These are phyloP conservation scores for Rhododendron molle DNA, from an alignment of 148 eudicot species.

Conservation along the genomic window DNA sequence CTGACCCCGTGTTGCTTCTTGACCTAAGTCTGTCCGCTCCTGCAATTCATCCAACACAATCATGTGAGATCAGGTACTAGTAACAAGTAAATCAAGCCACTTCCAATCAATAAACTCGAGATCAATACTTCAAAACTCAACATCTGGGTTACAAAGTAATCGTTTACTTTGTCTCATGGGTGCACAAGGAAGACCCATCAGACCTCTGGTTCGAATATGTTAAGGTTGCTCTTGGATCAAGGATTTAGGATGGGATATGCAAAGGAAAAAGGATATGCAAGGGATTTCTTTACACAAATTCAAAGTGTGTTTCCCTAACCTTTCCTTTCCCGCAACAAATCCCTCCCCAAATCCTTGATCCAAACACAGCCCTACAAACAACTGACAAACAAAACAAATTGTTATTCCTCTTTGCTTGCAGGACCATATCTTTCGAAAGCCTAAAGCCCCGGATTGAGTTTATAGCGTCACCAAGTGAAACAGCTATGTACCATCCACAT, in stretches of 20 bases:
- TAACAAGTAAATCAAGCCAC: background rate
- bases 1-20: conserved; percentile 50
- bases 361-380: too few relatives aligned
- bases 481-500: background rate
- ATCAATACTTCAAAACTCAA: background rate
- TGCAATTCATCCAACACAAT: conserved; percentile 25
- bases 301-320: background rate
- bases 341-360: background rate
- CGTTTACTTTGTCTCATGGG: background rate
- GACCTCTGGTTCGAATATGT: background rate
- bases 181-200: conserved; percentile 4
- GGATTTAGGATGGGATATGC: background rate
- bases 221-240: background rate
- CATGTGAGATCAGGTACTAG: conserved; percentile 2
- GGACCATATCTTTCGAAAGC: background rate
- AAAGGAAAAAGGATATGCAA: background rate
- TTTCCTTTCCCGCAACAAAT: background rate
- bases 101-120: background rate
- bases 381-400: background rate
- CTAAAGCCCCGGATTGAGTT: background rate
- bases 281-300: background rate
- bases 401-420: background rate
- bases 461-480: background rate
- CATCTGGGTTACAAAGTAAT: background rate
- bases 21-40: conserved; percentile 67